Percentiles rank a stretch among this genome's conserved stretches.
Conservation (phyloP, 306 rosid species). For the Senna siamea region DNA sequence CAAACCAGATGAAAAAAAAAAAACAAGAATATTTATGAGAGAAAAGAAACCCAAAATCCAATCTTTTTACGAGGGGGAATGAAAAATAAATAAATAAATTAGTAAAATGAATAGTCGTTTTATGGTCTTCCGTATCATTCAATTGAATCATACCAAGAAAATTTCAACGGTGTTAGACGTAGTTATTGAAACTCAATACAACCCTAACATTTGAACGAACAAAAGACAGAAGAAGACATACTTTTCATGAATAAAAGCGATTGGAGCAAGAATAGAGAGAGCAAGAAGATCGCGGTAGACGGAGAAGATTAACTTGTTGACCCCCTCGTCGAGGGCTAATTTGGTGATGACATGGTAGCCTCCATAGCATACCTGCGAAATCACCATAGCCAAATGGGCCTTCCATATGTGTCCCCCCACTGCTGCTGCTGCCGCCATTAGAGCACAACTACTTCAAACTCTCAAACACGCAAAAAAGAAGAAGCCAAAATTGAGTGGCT, state of each 20-base stretch:
- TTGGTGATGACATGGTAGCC: conserved; percentile 95
- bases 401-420: conserved; percentile 51
- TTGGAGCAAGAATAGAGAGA: conserved; percentile 69
- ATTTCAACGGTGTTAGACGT: conserved; percentile 5
- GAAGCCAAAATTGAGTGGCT: not conserved
- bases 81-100: no score
- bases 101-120: no score
- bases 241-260: conserved; percentile 82
- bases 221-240: conserved; percentile 31
- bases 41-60: no score
- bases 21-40: no score
- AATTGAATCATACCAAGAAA: conserved; percentile 7
- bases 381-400: conserved; percentile 78
- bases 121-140: not conserved
- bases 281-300: conserved; percentile 77
- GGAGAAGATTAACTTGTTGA: conserved; percentile 87
- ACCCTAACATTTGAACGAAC: not conserved
- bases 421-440: conserved; percentile 43
- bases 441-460: not conserved
- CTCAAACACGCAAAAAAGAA: not conserved
- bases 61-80: no score
- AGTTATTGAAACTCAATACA: not conserved
- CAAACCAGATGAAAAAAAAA: no score
- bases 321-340: conserved; percentile 85
- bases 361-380: conserved; percentile 77